phyloP scores from a whole-genome alignment of 139 green algal genomes.

The Yamagishiella unicocca region DNA sequence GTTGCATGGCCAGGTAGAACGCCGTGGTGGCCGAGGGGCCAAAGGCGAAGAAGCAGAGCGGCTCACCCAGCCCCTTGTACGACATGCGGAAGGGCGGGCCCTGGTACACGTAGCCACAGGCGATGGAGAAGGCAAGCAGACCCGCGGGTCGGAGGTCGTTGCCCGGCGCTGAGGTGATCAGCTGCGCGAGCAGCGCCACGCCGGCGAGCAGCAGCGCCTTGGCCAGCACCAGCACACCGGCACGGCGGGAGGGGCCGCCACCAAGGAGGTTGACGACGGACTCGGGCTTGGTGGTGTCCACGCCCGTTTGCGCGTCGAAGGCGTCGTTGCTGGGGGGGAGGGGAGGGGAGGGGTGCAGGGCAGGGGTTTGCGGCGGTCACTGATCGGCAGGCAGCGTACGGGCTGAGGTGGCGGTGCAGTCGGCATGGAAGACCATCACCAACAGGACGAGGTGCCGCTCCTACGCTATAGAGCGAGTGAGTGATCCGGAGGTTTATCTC shows the following conservation, averaged over 20 bases:
- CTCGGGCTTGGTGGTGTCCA: constrained; percentile 94
- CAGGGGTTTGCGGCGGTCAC: not conserved
- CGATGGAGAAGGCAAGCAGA: constrained; percentile 86
- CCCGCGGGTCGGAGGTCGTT: constrained; percentile 46
- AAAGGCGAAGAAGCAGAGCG: constrained; percentile 97
- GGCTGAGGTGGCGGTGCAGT: not conserved
- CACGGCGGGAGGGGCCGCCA: not conserved
- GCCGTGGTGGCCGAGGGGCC: constrained; percentile 91
- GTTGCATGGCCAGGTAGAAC: constrained; percentile 91
- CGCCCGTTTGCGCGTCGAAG: constrained; percentile 92
- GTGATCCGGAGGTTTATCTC: not conserved
- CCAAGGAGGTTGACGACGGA: constrained; percentile 93
- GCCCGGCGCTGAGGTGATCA: constrained; percentile 50
- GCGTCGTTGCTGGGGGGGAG: constrained; percentile 90
- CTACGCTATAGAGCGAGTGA: not conserved
- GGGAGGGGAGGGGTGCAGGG: not conserved
- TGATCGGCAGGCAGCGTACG: not conserved
- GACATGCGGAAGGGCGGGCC: constrained; percentile 96
- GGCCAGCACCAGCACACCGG: constrained; percentile 44
- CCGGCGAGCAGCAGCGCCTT: constrained; percentile 71
- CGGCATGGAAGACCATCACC: not conserved
- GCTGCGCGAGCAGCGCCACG: constrained; percentile 62
- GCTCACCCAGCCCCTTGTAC: constrained; percentile 98
- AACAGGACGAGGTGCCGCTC: not conserved
- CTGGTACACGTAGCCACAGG: constrained; percentile 97